Base-by-base conservation (phyloP, 805 yeast genomes). In the Zygosaccharomyces kombuchaensis region DNA sequence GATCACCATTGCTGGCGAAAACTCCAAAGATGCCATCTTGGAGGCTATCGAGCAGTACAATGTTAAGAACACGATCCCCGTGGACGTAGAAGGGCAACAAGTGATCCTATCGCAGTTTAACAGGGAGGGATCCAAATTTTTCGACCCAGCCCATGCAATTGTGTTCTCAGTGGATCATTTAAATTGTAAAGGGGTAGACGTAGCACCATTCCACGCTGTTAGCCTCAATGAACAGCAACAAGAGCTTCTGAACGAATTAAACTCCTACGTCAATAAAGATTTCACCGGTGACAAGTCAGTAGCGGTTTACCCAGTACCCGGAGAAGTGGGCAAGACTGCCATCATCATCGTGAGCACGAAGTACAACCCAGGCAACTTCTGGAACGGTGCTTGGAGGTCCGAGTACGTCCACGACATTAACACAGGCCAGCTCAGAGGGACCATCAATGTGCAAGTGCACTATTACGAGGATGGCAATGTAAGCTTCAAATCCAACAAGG, bases 401-500 rank as follows among this genome's bases (percentile, higher is more conserved):
- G 68, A 71, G 49, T 89, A 87, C 66, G 59, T 67, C 6, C 69
- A 76, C 46, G 63, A 74, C 55, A 26, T 54, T 2, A 48, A 60
- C 1, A 50, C 60, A 0, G 59, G 62, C 0, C 44, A 62, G 6
- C 50, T 85, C 12, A 54, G 53, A 2, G 96, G 95, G 4, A 60
- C 62, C 6, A 74, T 87, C 29, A 65, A 63, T 16, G 75, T 89
- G 26, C 90, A 87, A 53, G 84, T 90, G 34, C 99, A 91, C 66
- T 93, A 90, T 65, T 93, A 78, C 63, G 99, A 91, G 68, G 98
- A 91, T 56, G 99, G 99, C 25, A 91, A 91, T 59, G 98, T 91
- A 14, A 76, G 91, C 43, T 76, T 93, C 58, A 80, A 77, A 50
- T 71, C 81, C 2, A 51, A 52, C 6, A 69, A 73, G 47, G 55